phyloP scores from a whole-genome alignment of 2,329 filamentous ascomycete genomes.

The Cryphonectria parasitica region DNA sequence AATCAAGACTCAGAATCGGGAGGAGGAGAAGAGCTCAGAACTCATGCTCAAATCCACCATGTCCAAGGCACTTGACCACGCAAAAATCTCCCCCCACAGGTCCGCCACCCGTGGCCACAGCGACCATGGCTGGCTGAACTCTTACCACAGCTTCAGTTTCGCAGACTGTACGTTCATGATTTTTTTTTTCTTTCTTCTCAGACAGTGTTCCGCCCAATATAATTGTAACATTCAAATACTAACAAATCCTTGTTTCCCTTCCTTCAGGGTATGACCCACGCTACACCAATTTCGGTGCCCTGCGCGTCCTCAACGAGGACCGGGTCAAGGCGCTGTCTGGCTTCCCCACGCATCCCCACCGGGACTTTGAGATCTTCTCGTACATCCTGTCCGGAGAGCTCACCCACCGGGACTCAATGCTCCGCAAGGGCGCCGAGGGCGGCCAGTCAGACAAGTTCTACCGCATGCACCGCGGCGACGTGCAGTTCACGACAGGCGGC shows the following conservation, averaged over 20 bases:
- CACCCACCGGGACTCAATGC: slow-evolving; percentile 86
- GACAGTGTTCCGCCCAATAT: neutral
- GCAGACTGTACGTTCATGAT: slow-evolving; percentile 56
- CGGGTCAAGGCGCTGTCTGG: slow-evolving; percentile 74
- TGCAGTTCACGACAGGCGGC: slow-evolving; percentile 90
- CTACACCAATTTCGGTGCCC: slow-evolving; percentile 71
- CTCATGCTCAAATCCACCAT: slow-evolving; percentile 53
- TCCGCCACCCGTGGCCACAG: slow-evolving; percentile 74
- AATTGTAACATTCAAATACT: neutral
- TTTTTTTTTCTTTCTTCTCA: neutral
- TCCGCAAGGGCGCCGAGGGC: slow-evolving; percentile 68
- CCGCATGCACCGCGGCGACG: slow-evolving; percentile 76
- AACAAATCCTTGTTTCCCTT: neutral
- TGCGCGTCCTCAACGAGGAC: slow-evolving; percentile 89
- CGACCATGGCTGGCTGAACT: slow-evolving; percentile 86
- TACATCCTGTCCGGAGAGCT: slow-evolving; percentile 86
- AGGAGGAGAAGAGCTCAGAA: slow-evolving; percentile 8
- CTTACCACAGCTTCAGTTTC: slow-evolving; percentile 86
- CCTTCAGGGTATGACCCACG: slow-evolving; percentile 59
- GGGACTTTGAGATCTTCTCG: slow-evolving; percentile 87
- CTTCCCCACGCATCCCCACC: slow-evolving; percentile 84
- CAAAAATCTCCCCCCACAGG: slow-evolving; percentile 74
- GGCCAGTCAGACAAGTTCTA: slow-evolving; percentile 66
- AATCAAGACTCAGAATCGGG: neutral
- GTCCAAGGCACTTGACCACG: slow-evolving; percentile 66